Percentiles rank a stretch among this genome's conserved stretches.
These are phyloP conservation scores for Aspergillus tubingensis DNA, from an alignment of 2,329 filamentous ascomycete genomes.

Conservation along the genomic window DNA sequence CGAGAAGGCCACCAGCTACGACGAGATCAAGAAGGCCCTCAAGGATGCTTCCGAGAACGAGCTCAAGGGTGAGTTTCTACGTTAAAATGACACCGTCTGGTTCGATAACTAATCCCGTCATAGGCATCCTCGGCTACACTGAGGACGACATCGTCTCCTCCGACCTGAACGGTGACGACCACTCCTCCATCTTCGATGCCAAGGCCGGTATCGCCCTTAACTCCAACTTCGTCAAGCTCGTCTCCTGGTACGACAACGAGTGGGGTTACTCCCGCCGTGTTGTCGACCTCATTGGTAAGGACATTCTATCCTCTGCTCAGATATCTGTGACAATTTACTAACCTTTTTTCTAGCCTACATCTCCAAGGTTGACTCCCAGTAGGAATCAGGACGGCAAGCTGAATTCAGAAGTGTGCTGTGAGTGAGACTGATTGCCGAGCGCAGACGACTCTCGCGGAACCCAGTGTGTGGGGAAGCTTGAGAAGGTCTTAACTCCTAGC, in stretches of 20 bases:
- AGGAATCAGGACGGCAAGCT: constrained; percentile 39
- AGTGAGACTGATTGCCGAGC: constrained; percentile 20
- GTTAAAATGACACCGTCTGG: not conserved
- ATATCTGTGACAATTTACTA: constrained; percentile 23
- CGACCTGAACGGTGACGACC: constrained; percentile 87
- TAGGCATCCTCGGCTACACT: constrained; percentile 88
- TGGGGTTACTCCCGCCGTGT: constrained; percentile 99
- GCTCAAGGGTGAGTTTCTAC: constrained; percentile 68
- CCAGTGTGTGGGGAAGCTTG: constrained; percentile 2
- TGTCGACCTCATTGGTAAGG: constrained; percentile 66
- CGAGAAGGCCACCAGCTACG: constrained; percentile 74
- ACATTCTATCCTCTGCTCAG: not conserved
- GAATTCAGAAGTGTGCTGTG: constrained; percentile 40
- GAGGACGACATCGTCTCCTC: constrained; percentile 96
- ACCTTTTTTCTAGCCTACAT: constrained; percentile 63
- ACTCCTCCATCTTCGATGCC: constrained; percentile 98
- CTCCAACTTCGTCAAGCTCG: constrained; percentile 97
- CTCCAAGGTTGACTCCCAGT: constrained; percentile 68
- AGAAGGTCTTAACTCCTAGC: constrained; percentile 14
- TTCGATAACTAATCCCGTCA: constrained; percentile 5
- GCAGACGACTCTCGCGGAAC: constrained; percentile 5
- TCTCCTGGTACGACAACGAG: constrained; percentile 99
- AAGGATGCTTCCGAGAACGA: constrained; percentile 81
- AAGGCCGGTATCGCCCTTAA: constrained; percentile 99
- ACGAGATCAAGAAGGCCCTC: constrained; percentile 89